Base-by-base conservation (phyloP, 352 stramenopile genomes). In the Phytopythium aichiense region DNA sequence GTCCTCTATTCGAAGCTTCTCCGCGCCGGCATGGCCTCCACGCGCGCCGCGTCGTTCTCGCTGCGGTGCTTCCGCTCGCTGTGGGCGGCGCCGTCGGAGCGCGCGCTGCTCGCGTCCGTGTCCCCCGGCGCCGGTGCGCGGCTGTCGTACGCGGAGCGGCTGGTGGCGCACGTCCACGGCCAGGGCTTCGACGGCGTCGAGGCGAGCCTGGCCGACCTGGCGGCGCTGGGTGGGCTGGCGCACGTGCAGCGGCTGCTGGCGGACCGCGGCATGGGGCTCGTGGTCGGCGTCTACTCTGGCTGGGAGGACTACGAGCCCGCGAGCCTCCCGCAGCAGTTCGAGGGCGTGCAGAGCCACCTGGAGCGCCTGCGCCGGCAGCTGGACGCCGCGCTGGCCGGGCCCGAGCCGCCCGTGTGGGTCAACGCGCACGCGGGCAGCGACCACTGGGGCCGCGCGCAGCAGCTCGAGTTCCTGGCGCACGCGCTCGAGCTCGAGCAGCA, bases 151-250 rank as follows among this genome's bases (percentile, higher is more conserved):
- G 76, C 60, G 9, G 58, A 65, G 13, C 63, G 64, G 33, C 58
- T 87, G 45, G 56, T 87, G 7, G 53, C 65, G 37, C 76, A 74
- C 48, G 68, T 88, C 35, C 51, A 66, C 12, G 59, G 64, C 1
- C 79, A 88, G 66, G 79, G 79, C 43, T 91, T 80, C 61, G 69
- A 87, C 60, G 81, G 81, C 35, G 69, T 91, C n/a, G 81, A 91
- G 60, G 81, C 79, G 56, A 91, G 81, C 73, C 66, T 91, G 22
- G 73, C 73, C 38, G 81, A 88, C 35, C 66, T 91, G 37, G 65
- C 78, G 46, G 67, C 74, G 15, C 53, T 89, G n/a, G 81, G 81
- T 6, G 80, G 79, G 5, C 22, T 68, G 16, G 28, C 45, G 8
- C 58, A 68, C 0, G 75, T 83, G 43, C 73, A 76, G 18, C 57